phyloP scores from a whole-genome alignment of 2,329 filamentous ascomycete species.

The Phoma herbarum region DNA sequence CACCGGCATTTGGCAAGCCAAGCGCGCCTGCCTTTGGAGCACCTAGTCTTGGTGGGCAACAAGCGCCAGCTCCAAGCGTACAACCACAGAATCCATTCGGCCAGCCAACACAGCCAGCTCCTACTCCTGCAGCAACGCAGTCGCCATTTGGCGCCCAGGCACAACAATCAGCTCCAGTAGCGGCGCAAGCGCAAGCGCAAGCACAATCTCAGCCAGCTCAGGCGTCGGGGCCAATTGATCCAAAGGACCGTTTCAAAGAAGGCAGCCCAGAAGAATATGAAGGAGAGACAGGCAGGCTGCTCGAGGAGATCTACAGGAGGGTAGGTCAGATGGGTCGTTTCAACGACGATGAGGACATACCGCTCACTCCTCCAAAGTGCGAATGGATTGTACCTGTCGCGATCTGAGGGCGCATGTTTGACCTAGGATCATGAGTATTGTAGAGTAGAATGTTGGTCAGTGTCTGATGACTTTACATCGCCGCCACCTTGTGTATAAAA shows the following conservation, averaged over 20 bases:
- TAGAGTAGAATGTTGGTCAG: neutral
- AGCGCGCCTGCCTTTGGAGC: slow-evolving; percentile 50
- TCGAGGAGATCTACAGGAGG: slow-evolving; percentile 69
- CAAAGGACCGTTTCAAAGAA: slow-evolving; percentile 65
- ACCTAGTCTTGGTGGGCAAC: slow-evolving; percentile 32
- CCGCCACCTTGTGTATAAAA: neutral
- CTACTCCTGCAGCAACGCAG: slow-evolving; percentile 20
- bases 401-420: neutral
- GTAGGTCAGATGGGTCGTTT: slow-evolving; percentile 74
- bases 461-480: neutral
- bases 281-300: slow-evolving; percentile 60
- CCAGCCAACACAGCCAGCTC: slow-evolving; percentile 14
- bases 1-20: slow-evolving; percentile 46
- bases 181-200: slow-evolving; percentile 51
- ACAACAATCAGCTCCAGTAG: slow-evolving; percentile 20
- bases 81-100: slow-evolving; percentile 37
- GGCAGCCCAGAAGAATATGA: slow-evolving; percentile 66
- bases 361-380: slow-evolving; percentile 77
- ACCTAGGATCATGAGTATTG: neutral
- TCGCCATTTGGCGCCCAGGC: slow-evolving; percentile 29
- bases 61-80: slow-evolving; percentile 18
- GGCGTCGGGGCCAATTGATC: slow-evolving; percentile 33
- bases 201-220: slow-evolving; percentile 52
- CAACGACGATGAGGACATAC: slow-evolving; percentile 73
- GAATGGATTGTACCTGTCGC: slow-evolving; percentile 67